Conservation (phyloP, 2,329 filamentous ascomycete genomes). For the Neonectria sp. region DNA sequence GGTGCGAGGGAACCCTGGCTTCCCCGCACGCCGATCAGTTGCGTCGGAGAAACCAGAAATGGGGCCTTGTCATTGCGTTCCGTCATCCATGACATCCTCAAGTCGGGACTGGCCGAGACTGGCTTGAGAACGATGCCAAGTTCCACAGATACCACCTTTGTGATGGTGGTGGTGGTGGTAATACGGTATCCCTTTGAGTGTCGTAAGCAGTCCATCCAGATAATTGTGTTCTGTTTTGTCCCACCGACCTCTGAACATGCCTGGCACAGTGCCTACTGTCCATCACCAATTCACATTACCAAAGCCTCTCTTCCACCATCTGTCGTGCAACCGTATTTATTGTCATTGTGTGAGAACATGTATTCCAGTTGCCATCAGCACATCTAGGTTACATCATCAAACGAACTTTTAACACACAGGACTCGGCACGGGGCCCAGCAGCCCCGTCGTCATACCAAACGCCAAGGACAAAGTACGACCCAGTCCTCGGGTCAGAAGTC, state of each 20-base stretch:
- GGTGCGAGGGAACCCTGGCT: background rate
- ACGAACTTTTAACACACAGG: background rate
- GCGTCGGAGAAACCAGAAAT: background rate
- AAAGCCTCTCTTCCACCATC: no score
- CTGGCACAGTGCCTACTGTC: background rate
- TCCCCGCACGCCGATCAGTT: background rate
- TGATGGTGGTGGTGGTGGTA: no score
- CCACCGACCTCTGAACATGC: background rate
- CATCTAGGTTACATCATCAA: background rate
- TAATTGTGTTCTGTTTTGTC: background rate
- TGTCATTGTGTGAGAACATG: background rate
- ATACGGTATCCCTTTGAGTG: background rate
- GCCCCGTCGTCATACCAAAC: background rate
- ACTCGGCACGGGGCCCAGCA: background rate
- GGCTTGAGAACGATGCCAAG: background rate
- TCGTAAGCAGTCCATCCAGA: background rate
- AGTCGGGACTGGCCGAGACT: background rate
- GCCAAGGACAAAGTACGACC: background rate
- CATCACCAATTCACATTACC: no score
- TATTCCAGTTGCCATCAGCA: background rate
- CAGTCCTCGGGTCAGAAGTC: no score
- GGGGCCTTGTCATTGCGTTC: background rate
- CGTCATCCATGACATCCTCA: background rate
- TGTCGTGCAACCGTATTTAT: background rate
- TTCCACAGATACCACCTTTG: background rate